Conservation (phyloP, 371 early-diverging fungal species). For the Chytridium lagenaria region DNA sequence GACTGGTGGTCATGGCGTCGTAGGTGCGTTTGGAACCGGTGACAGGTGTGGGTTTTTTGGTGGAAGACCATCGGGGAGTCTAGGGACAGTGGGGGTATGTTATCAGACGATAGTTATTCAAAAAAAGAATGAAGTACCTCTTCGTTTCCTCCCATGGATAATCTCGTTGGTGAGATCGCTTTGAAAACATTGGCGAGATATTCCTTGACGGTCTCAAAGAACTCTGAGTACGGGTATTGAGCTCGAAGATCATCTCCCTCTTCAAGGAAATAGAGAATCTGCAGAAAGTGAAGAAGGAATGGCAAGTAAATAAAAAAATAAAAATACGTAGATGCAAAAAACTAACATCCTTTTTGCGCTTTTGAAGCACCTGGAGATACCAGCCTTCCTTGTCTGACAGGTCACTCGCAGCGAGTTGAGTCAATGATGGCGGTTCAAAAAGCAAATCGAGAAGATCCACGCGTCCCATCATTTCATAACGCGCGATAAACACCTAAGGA, state of each 20-base stretch:
- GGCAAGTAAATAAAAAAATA: not conserved
- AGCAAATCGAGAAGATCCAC: not conserved
- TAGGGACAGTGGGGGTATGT: too few species aligned
- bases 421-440: not conserved
- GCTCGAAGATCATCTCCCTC: not conserved
- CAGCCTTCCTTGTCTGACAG: not conserved
- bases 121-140: not conserved
- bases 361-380: not conserved
- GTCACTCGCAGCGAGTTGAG: not conserved
- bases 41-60: too few species aligned
- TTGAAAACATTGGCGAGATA: not conserved
- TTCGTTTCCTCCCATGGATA: not conserved
- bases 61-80: too few species aligned
- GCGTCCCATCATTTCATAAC: not conserved
- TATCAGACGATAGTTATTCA: too few species aligned
- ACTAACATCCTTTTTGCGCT: not conserved
- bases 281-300: not conserved
- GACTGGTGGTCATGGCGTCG: too few species aligned
- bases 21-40: too few species aligned
- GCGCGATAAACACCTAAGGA: constrained; percentile 1
- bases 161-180: not conserved
- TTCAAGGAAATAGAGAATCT: not conserved
- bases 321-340: not conserved
- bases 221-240: not conserved
- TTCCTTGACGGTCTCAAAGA: not conserved